Percentiles rank a stretch among this genome's conserved stretches.
Evolutionary conservation across 208 protist genomes (phyloP).

Genomic region (Leishmania guyanensis): DNA sequence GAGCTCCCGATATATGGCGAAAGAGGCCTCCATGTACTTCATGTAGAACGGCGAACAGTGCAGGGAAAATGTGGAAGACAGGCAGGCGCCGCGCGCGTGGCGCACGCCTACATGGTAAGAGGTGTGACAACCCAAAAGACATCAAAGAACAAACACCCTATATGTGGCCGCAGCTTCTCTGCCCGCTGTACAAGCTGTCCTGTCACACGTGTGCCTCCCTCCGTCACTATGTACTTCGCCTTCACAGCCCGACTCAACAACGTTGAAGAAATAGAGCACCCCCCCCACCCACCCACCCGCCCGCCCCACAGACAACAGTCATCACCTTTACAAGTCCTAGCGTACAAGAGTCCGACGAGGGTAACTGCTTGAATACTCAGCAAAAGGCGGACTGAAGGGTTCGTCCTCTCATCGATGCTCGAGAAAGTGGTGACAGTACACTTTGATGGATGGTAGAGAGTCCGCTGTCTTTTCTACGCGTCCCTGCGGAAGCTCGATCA

Average conservation of each 20-base stretch:
- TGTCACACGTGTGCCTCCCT: background rate
- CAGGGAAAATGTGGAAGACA: background rate
- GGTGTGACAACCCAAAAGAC: background rate
- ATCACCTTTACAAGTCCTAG: background rate
- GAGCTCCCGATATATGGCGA: background rate
- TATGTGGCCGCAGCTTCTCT: background rate
- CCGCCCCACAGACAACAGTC: background rate
- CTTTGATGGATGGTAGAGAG: background rate
- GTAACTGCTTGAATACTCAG: background rate
- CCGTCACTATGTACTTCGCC: background rate
- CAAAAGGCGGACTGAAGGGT: background rate
- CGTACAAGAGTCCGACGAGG: background rate
- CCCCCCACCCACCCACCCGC: background rate
- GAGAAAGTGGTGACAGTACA: background rate
- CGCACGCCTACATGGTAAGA: background rate
- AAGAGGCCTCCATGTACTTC: background rate
- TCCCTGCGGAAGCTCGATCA: background rate
- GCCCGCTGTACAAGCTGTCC: background rate
- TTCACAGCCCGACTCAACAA: background rate
- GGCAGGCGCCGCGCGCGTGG: background rate
- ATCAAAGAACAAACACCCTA: background rate
- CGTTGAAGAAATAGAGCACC: background rate
- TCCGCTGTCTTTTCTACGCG: background rate
- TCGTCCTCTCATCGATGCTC: background rate
- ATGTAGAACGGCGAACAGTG: background rate